Percentiles rank a stretch among this genome's conserved stretches.
phyloP scores from a whole-genome alignment of 768 basidiomycete genomes.

The Hericium coralloides region DNA sequence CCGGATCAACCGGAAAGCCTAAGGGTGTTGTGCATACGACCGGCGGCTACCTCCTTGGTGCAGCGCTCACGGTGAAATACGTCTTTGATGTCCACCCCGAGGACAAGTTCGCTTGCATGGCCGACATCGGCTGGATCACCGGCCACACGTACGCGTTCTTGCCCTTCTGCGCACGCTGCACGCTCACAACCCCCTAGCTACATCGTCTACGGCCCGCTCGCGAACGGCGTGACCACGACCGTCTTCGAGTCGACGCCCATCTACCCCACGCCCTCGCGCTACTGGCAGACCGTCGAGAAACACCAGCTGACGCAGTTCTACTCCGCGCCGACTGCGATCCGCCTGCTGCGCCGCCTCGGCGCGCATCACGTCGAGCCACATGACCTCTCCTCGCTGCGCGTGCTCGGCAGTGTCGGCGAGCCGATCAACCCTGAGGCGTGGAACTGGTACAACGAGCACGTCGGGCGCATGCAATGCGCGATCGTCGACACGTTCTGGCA shows the following conservation, averaged over 20 bases:
- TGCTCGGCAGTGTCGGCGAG: slow-evolving; percentile 91
- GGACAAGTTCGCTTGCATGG: slow-evolving; percentile 96
- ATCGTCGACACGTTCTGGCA: slow-evolving; percentile 97
- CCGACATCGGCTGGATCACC: slow-evolving; percentile 98
- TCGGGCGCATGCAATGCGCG: slow-evolving; percentile 81
- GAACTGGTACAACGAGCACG: slow-evolving; percentile 98
- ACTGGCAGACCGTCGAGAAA: slow-evolving; percentile 94
- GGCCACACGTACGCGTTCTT: slow-evolving; percentile 61
- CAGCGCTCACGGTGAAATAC: slow-evolving; percentile 89
- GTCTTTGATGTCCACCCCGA: slow-evolving; percentile 97
- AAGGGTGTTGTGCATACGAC: slow-evolving; percentile 95
- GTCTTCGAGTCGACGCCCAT: slow-evolving; percentile 97
- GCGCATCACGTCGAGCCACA: slow-evolving; percentile 75
- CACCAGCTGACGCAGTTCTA: slow-evolving; percentile 96
- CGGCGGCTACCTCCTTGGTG: slow-evolving; percentile 85
- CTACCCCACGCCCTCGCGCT: slow-evolving; percentile 91
- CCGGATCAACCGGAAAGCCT: slow-evolving; percentile 91
- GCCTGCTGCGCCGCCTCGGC: slow-evolving; percentile 80
- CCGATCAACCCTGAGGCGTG: slow-evolving; percentile 99
- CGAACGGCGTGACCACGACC: slow-evolving; percentile 74
- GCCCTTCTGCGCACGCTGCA: neutral
- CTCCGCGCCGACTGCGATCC: slow-evolving; percentile 90
- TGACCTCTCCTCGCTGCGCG: slow-evolving; percentile 76
- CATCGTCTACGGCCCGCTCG: slow-evolving; percentile 92
- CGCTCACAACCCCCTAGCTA: slow-evolving; percentile 35